These are phyloP conservation scores for Silene uniflora DNA, from an alignment of 148 eudicot species.

Conservation along the genomic window DNA sequence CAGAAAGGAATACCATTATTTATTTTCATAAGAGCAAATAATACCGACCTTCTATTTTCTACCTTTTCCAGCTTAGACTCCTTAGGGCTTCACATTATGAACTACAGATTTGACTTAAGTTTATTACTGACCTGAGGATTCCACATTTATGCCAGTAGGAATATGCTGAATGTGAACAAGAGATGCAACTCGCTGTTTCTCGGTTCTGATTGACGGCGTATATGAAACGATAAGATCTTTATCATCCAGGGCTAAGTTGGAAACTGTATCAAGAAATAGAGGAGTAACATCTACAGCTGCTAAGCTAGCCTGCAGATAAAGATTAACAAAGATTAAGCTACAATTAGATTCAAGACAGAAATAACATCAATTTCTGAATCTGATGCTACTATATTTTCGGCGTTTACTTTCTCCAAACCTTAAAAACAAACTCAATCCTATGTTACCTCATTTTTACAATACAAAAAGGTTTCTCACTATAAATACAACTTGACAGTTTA, in stretches of 20 bases:
- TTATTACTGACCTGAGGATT: slow-evolving; percentile 57
- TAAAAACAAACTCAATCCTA: too few relatives aligned
- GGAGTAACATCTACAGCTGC: slow-evolving; percentile 82
- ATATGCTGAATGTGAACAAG: slow-evolving; percentile 50
- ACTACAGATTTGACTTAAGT: not conserved
- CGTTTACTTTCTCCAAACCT: not conserved
- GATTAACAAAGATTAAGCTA: not conserved
- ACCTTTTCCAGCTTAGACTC: too few relatives aligned
- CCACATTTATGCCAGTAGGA: slow-evolving; percentile 71
- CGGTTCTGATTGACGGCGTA: slow-evolving; percentile 28
- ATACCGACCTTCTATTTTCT: too few relatives aligned
- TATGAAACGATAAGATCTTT: slow-evolving; percentile 50
- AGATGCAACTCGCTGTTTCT: slow-evolving; percentile 26
- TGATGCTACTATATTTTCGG: too few relatives aligned
- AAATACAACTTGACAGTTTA: not conserved
- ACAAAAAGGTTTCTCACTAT: not conserved
- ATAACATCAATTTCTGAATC: too few relatives aligned
- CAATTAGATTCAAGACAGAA: not conserved
- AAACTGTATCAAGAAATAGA: slow-evolving; percentile 55
- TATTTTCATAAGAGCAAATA: too few relatives aligned
- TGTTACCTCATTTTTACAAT: too few relatives aligned
- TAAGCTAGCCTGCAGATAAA: slow-evolving; percentile 44
- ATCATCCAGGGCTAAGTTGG: slow-evolving; percentile 48
- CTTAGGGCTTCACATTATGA: not conserved
- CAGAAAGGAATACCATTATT: too few relatives aligned